Base-by-base conservation (phyloP, 2,329 filamentous ascomycete species). In the Aureobasidium sp. region DNA sequence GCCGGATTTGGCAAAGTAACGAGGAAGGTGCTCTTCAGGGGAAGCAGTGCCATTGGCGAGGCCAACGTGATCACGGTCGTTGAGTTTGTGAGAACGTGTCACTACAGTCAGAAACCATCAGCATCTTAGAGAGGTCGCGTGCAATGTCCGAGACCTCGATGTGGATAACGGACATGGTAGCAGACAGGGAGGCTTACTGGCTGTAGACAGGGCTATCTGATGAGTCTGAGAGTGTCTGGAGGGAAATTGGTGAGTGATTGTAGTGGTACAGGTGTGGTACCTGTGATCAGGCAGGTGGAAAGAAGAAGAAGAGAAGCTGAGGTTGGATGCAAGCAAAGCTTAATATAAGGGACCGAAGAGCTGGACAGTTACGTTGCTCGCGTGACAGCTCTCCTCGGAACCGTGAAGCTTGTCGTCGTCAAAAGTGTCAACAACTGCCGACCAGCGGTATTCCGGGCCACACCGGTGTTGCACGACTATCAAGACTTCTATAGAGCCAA, bases 1-100 rank as follows among this genome's bases (percentile, higher is more conserved):
- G 66, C 93, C 93, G 63, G 84, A 78, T 79, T 96, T 96, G 75
- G 84, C 90, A 74, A 97, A 97, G 84, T 89, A 97, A 71, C 91
- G 90, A 71, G 94, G 93, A 29, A 95, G 78, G 69, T 87, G 83
- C 67, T 94, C 88, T 65, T 88, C 81, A 60, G 84, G 79, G 55
- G 80, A 74, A 63, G 84, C 85, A 61, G 84, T 85, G 72, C 88
- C 89, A 69, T 94, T 88, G 66, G 87, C 86, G 67, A 90, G 78
- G 70, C 83, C 88, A 69, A 85, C 84, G 79, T 96, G 89, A 81
- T 95, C 88, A 78, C 92, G 92, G 77, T 95, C 90, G 78, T 91
- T 95, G 80, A 82, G 84, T 81, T 97, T 99, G 84, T 93, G 90
- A 66, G 93, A 95, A 74, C 94, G 93, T 79, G 94, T 96, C 93